These are phyloP conservation scores for Balakata baccata DNA, from an alignment of 345 rosid species.

Conservation along the genomic window DNA sequence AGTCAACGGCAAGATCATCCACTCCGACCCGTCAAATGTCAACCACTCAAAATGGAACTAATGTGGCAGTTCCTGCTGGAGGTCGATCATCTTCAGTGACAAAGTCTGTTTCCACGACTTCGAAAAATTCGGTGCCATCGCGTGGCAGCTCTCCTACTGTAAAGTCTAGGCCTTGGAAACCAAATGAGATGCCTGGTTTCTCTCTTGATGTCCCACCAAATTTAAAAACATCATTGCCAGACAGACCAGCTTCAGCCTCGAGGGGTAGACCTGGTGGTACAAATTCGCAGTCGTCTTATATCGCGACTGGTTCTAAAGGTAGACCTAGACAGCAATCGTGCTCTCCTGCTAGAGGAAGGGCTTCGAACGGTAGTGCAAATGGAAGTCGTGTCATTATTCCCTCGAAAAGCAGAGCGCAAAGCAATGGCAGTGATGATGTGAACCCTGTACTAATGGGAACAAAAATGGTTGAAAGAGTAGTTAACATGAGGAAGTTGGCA, in stretches of 20 bases:
- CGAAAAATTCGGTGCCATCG: constrained; percentile 21
- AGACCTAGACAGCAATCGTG: constrained; percentile 28
- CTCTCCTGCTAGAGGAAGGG: constrained; percentile 28
- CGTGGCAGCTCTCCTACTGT: constrained; percentile 28
- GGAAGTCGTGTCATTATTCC: constrained; percentile 3
- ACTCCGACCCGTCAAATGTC: constrained; percentile 23
- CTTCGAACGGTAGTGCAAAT: constrained; percentile 3
- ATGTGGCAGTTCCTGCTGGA: constrained; percentile 28
- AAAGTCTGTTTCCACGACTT: constrained; percentile 29
- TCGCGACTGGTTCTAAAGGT: constrained; percentile 33
- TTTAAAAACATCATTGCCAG: constrained; percentile 26
- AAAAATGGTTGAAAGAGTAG: constrained; percentile 32
- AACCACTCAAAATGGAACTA: constrained; percentile 14
- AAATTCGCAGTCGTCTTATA: constrained; percentile 36
- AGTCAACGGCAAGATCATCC: constrained; percentile 32
- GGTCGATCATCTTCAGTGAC: constrained; percentile 47
- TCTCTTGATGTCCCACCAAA: constrained; percentile 32
- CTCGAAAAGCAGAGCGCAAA: constrained; percentile 18
- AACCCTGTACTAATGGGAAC: constrained; percentile 32
- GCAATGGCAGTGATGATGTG: constrained; percentile 18
- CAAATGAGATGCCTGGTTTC: constrained; percentile 29
- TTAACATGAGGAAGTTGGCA: constrained; percentile 31
- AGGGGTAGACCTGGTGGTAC: constrained; percentile 23
- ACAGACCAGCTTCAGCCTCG: constrained; percentile 32
- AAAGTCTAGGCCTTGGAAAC: constrained; percentile 29